Conservation (phyloP, 2,329 filamentous ascomycete species). For the Paecilomyces formosus region DNA sequence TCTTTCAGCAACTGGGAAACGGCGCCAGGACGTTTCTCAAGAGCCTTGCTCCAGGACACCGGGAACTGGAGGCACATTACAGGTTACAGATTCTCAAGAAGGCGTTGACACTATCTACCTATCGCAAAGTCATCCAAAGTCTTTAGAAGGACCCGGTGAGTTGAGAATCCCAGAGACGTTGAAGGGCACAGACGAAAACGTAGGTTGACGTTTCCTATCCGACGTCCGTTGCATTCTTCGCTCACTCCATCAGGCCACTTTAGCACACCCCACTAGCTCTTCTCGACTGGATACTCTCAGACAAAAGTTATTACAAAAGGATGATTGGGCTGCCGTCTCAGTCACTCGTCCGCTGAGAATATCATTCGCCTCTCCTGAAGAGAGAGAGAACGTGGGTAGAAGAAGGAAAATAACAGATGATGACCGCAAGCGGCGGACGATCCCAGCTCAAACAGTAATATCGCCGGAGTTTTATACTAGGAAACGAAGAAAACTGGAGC, state of each 20-base stretch:
- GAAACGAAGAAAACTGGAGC: conserved; percentile 1
- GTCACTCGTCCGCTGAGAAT: conserved; percentile 26
- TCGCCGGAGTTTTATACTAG: conserved; percentile 2
- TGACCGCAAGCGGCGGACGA: conserved; percentile 19
- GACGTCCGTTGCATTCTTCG: not conserved
- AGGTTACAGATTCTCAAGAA: not conserved
- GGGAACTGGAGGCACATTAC: not conserved
- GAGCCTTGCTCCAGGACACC: not conserved
- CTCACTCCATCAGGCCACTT: not conserved
- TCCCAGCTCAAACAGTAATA: not conserved
- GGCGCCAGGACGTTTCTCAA: not conserved
- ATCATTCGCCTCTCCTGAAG: conserved; percentile 19
- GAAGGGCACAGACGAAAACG: not conserved
- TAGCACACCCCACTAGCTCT: not conserved
- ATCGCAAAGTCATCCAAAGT: not conserved
- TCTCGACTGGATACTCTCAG: conserved; percentile 20
- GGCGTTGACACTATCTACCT: not conserved
- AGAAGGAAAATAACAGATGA: conserved; percentile 24
- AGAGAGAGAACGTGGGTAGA: conserved; percentile 26
- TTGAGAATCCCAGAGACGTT: not conserved
- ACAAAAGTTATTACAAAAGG: conserved; percentile 23
- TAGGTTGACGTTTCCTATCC: not conserved
- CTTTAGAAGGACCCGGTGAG: not conserved
- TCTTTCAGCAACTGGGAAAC: not conserved
- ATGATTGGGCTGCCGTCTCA: conserved; percentile 32